Evolutionary conservation across 2,329 filamentous ascomycete species (phyloP).

Genomic region (Microcyclospora pomicola): DNA sequence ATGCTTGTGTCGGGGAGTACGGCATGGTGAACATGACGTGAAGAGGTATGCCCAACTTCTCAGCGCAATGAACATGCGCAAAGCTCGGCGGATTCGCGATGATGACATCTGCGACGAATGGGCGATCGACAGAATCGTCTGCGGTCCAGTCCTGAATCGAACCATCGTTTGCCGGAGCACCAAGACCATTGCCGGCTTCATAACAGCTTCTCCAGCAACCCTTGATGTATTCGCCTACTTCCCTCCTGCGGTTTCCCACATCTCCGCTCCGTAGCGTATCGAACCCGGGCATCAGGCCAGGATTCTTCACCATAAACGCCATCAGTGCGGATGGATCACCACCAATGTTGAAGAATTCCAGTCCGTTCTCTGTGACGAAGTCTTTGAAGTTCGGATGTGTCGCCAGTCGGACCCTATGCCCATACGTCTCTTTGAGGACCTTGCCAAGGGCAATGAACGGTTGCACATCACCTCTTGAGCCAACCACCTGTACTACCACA

Average conservation of each 20-base stretch:
- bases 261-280: slow-evolving; percentile 65
- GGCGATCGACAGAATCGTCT: slow-evolving; percentile 33
- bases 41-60: slow-evolving; percentile 59
- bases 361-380: slow-evolving; percentile 35
- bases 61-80: slow-evolving; percentile 60
- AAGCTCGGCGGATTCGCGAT: slow-evolving; percentile 69
- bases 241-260: slow-evolving; percentile 57
- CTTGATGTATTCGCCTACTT: slow-evolving; percentile 65
- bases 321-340: slow-evolving; percentile 37
- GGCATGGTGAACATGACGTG: slow-evolving; percentile 96
- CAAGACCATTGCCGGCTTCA: slow-evolving; percentile 56
- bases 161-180: slow-evolving; percentile 19
- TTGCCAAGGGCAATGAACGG: slow-evolving; percentile 38
- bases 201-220: slow-evolving; percentile 81
- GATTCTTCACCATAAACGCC: slow-evolving; percentile 85
- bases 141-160: slow-evolving; percentile 37
- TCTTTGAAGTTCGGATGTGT: slow-evolving; percentile 37
- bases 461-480: slow-evolving; percentile 37
- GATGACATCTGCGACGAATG: slow-evolving; percentile 73
- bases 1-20: slow-evolving; percentile 73
- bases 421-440: slow-evolving; percentile 35
- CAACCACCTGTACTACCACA: slow-evolving; percentile 36
- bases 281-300: slow-evolving; percentile 70
- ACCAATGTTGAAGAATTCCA: slow-evolving; percentile 39
- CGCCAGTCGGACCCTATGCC: slow-evolving; percentile 34